Percentiles rank a stretch among this genome's conserved stretches.
Conservation (phyloP, 2,329 filamentous ascomycete genomes). For the Onygenales sp. region DNA sequence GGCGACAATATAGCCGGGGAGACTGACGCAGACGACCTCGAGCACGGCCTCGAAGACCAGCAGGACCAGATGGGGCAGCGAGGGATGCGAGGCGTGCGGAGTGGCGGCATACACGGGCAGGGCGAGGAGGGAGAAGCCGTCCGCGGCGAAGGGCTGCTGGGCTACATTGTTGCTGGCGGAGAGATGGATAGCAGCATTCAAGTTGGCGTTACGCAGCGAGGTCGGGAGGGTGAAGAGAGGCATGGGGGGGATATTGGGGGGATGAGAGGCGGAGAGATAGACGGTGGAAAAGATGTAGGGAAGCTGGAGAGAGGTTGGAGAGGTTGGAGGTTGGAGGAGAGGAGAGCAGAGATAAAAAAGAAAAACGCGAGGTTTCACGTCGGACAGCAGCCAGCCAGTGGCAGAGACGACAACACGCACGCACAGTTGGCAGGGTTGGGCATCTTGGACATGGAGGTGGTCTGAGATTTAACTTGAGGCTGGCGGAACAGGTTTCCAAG, state of each 20-base stretch:
- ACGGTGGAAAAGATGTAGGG: neutral
- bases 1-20: conserved; percentile 90
- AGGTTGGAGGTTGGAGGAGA: neutral
- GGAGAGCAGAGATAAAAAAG: no score
- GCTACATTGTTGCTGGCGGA: conserved; percentile 4
- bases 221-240: conserved; percentile 39
- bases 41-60: conserved; percentile 92
- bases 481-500: no score
- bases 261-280: neutral
- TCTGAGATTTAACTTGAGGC: no score
- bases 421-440: no score
- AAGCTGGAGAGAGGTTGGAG: neutral
- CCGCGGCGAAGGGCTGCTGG: neutral
- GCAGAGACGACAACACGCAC: no score
- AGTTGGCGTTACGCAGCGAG: conserved; percentile 35
- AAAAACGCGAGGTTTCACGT: no score
- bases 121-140: neutral
- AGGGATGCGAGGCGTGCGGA: conserved; percentile 35
- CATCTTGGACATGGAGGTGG: no score
- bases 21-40: conserved; percentile 87
- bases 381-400: no score
- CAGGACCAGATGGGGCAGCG: conserved; percentile 54
- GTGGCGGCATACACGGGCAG: neutral
- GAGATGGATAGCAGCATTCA: conserved; percentile 14
- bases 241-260: conserved; percentile 16